Conservation (phyloP, 2,329 filamentous ascomycete species). For the Capronia americana region DNA sequence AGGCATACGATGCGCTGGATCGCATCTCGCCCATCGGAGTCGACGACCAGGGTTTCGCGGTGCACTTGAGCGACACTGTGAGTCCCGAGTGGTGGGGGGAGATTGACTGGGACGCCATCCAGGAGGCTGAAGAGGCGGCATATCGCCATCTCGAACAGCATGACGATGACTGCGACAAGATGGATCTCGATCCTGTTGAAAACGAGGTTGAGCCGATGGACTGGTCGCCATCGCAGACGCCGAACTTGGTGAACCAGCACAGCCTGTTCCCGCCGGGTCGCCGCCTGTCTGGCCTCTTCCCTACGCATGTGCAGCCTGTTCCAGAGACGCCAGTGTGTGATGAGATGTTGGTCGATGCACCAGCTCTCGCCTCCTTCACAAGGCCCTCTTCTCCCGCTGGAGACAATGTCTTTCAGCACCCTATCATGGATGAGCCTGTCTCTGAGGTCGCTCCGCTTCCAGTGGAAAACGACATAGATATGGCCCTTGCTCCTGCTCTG, state of each 20-base stretch:
- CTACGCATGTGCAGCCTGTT: neutral
- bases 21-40: neutral
- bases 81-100: neutral
- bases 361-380: too few relatives aligned
- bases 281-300: neutral
- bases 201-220: neutral
- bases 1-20: neutral
- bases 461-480: neutral
- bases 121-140: conserved; percentile 6
- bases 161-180: neutral
- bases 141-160: neutral
- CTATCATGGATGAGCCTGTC: too few relatives aligned
- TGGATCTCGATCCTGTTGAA: neutral
- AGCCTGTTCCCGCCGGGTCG: neutral
- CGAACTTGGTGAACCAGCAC: neutral
- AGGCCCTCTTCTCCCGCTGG: too few relatives aligned
- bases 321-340: too few relatives aligned
- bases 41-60: neutral
- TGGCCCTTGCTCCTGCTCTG: neutral
- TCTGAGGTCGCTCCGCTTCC: too few relatives aligned
- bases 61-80: conserved; percentile 10
- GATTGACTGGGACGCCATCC: conserved; percentile 8
- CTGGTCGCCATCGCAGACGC: neutral
- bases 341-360: too few relatives aligned
- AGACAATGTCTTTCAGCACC: too few relatives aligned